These are phyloP conservation scores for Rossbeevera mucosa DNA, from an alignment of 768 basidiomycete genomes.

Conservation along the genomic window DNA sequence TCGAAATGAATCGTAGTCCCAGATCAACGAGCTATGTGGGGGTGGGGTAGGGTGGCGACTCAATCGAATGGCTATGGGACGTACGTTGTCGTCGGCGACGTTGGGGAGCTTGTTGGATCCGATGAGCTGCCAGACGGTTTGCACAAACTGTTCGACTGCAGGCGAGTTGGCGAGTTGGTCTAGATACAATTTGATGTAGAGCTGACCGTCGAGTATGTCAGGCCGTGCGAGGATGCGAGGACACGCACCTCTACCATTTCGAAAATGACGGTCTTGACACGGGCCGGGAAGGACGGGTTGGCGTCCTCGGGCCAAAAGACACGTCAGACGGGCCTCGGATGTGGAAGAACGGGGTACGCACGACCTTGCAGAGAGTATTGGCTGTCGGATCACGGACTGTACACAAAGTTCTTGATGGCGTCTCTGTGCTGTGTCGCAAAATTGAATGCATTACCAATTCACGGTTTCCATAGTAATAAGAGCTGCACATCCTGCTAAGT, in stretches of 20 bases:
- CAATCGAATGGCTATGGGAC: conserved; percentile 14
- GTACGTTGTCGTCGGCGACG: conserved; percentile 69
- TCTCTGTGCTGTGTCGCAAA: too few relatives aligned
- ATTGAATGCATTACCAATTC: too few relatives aligned
- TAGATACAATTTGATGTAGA: conserved; percentile 79
- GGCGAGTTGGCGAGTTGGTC: conserved; percentile 64
- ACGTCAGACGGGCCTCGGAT: conserved; percentile 3
- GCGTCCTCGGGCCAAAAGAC: conserved; percentile 65
- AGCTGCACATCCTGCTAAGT: too few relatives aligned
- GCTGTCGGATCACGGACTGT: too few relatives aligned
- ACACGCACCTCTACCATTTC: conserved; percentile 78
- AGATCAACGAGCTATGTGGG: conserved; percentile 73
- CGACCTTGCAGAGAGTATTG: conserved; percentile 69
- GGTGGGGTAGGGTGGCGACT: neutral
- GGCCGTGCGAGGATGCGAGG: neutral
- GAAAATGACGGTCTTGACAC: conserved; percentile 83
- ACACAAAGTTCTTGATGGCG: too few relatives aligned
- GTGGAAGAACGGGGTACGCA: conserved; percentile 25
- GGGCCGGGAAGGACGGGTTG: conserved; percentile 80
- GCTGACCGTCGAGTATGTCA: conserved; percentile 32
- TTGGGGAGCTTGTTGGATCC: conserved; percentile 62
- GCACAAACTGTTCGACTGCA: conserved; percentile 71
- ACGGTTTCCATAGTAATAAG: too few relatives aligned
- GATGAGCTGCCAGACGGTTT: conserved; percentile 86
- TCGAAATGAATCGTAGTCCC: conserved; percentile 86